Percentiles rank a stretch among this genome's conserved stretches.
These are phyloP conservation scores for Microbotryum silenes-acaulis DNA, from an alignment of 1,284 basidiomycete species.

Conservation along the genomic window DNA sequence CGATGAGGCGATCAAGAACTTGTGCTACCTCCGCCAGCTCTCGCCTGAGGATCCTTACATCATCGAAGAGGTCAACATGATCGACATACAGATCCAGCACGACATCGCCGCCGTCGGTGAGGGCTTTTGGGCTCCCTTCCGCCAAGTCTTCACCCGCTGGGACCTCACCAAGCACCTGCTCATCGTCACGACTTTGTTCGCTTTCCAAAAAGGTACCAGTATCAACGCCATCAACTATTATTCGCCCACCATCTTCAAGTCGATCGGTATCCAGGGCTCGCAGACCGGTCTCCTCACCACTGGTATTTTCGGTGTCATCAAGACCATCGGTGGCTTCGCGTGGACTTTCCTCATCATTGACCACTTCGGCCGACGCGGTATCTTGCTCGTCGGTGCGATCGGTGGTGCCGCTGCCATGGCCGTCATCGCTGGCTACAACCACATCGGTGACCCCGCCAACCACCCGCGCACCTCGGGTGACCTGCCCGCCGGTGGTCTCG, in stretches of 20 bases:
- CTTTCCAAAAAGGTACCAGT: slow-evolving; percentile 22
- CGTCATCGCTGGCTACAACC: slow-evolving; percentile 30
- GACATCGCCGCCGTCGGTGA: slow-evolving; percentile 15
- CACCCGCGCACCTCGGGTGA: slow-evolving; percentile 19
- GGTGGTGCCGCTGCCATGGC: slow-evolving; percentile 46
- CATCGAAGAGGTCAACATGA: slow-evolving; percentile 21
- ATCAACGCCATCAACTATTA: slow-evolving; percentile 63
- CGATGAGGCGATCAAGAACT: slow-evolving; percentile 53
- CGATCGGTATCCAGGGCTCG: slow-evolving; percentile 52
- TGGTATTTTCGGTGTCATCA: slow-evolving; percentile 48
- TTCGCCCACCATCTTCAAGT: slow-evolving; percentile 52
- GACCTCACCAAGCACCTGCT: slow-evolving; percentile 12
- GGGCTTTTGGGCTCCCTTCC: slow-evolving; percentile 20
- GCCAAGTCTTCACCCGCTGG: slow-evolving; percentile 14
- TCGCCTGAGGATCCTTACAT: slow-evolving; percentile 11
- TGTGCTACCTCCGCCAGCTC: slow-evolving; percentile 36
- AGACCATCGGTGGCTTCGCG: slow-evolving; percentile 38
- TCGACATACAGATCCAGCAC: slow-evolving; percentile 19
- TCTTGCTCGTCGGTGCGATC: slow-evolving; percentile 46
- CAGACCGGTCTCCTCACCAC: slow-evolving; percentile 47
- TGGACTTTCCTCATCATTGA: slow-evolving; percentile 42
- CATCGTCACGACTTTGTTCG: slow-evolving; percentile 41
- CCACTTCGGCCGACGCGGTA: slow-evolving; percentile 43
- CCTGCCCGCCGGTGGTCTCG: slow-evolving; percentile 34
- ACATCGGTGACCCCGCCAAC: slow-evolving; percentile 27